Conservation (phyloP, 495 filamentous ascomycete genomes). For the Daldinia concentrica region DNA sequence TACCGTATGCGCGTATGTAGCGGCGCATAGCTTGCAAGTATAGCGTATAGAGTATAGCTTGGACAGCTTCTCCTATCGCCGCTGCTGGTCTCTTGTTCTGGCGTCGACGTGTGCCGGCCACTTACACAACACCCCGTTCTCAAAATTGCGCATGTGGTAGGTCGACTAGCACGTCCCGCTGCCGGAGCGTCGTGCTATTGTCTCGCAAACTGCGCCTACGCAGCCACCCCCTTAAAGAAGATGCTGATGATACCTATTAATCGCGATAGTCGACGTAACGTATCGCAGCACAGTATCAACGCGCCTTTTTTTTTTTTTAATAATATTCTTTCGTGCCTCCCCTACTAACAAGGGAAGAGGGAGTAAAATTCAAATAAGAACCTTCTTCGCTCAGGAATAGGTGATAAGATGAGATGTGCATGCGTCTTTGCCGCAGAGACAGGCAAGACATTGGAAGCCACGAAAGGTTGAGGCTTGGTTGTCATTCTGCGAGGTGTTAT, state of each 20-base stretch:
- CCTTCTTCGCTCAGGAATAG: conserved; percentile 22
- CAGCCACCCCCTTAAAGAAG: conserved; percentile 15
- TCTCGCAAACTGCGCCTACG: conserved; percentile 4
- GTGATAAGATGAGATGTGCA: conserved; percentile 28
- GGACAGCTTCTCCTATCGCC: not conserved
- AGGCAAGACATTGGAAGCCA: conserved; percentile 39
- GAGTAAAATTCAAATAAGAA: conserved; percentile 1
- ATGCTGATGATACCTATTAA: conserved; percentile 27
- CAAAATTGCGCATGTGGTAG: not conserved
- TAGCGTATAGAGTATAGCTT: not conserved
- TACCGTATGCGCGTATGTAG: not conserved
- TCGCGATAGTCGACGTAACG: conserved; percentile 27
- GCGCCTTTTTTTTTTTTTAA: not conserved
- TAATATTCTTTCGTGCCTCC: not conserved
- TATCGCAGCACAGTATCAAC: conserved; percentile 29
- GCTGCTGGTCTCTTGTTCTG: not conserved
- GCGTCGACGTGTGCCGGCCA: conserved; percentile 16
- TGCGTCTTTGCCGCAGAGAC: conserved; percentile 22
- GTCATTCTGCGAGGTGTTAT: conserved; percentile 37
- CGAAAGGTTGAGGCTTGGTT: conserved; percentile 38
- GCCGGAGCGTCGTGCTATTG: not conserved
- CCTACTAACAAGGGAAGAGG: conserved; percentile 10
- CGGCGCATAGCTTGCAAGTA: not conserved
- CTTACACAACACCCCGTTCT: conserved; percentile 13
- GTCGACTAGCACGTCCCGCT: conserved; percentile 1